Percentiles rank a stretch among this genome's conserved stretches.
phyloP scores from a whole-genome alignment of 192 early-diverging fungal genomes.

The Geosiphon pyriformis region DNA sequence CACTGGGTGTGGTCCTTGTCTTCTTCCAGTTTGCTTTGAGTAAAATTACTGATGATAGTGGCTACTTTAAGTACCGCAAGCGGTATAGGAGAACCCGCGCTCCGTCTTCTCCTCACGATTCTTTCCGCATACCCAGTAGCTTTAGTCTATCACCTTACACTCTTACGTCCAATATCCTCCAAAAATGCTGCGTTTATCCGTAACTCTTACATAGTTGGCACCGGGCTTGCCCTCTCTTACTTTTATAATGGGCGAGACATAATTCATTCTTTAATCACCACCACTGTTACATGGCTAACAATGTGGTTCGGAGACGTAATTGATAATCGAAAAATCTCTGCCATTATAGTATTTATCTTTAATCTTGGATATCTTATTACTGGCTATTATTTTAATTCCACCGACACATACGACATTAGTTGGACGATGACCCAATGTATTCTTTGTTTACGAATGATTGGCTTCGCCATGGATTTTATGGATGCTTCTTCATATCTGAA shows the following conservation, averaged over 20 bases:
- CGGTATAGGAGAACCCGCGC: constrained; percentile 47
- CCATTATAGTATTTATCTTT: constrained; percentile 39
- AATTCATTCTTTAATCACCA: constrained; percentile 46
- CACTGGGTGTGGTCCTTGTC: too few relatives aligned
- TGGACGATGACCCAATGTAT: constrained; percentile 64
- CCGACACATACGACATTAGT: constrained; percentile 52
- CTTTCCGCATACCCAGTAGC: constrained; percentile 43
- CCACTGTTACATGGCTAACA: constrained; percentile 38
- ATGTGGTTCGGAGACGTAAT: constrained; percentile 29
- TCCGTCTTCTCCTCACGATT: constrained; percentile 45
- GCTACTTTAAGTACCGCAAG: constrained; percentile 23
- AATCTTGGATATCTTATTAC: constrained; percentile 45
- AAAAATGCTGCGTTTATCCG: constrained; percentile 38
- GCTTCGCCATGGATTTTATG: constrained; percentile 53
- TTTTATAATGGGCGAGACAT: constrained; percentile 46
- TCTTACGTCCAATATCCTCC: constrained; percentile 35
- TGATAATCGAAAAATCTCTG: constrained; percentile 32
- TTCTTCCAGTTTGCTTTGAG: too few relatives aligned
- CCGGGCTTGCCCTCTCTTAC: constrained; percentile 41
- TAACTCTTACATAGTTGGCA: constrained; percentile 39
- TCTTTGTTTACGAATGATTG: constrained; percentile 56
- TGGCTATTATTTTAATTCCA: constrained; percentile 41
- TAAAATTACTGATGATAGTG: too few relatives aligned
- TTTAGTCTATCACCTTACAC: constrained; percentile 38
- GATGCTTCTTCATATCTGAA: constrained; percentile 42